Conservation (phyloP, 2,329 filamentous ascomycete species). For the Ramularia collo-cygni region DNA sequence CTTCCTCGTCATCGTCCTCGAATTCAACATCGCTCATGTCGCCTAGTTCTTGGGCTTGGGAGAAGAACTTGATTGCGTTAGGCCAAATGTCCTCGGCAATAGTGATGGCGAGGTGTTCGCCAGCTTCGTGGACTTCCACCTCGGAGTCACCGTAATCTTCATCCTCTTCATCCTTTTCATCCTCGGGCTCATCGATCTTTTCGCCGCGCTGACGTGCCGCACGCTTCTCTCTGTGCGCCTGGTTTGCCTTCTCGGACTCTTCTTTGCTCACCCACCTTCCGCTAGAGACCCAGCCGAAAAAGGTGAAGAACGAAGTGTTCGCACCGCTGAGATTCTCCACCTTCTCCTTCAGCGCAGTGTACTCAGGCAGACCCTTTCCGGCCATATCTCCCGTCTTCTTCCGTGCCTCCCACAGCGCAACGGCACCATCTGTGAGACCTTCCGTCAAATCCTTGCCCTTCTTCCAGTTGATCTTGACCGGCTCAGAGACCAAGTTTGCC, state of each 20-base stretch:
- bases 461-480: conserved; percentile 77
- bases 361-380: conserved; percentile 46
- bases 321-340: conserved; percentile 38
- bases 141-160: conserved; percentile 59
- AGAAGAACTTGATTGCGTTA: conserved; percentile 82
- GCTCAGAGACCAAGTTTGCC: conserved; percentile 77
- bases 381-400: conserved; percentile 39
- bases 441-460: conserved; percentile 72
- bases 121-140: conserved; percentile 80
- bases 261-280: conserved; percentile 63
- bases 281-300: conserved; percentile 68
- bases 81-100: conserved; percentile 87
- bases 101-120: conserved; percentile 72
- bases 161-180: conserved; percentile 49
- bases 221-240: conserved; percentile 55
- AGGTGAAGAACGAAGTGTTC: conserved; percentile 74
- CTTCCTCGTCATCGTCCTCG: conserved; percentile 52
- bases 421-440: conserved; percentile 68
- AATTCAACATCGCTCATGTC: conserved; percentile 62
- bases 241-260: conserved; percentile 58
- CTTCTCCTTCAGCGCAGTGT: conserved; percentile 48
- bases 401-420: conserved; percentile 61
- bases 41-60: conserved; percentile 60
- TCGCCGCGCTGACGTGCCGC: conserved; percentile 36
- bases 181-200: conserved; percentile 29